A percentile compares a stretch with the other conserved stretches of the same genome.
These are phyloP conservation scores for Sugiyamaella sp. DNA, from an alignment of 1,139 yeast species.

Conservation along the genomic window DNA sequence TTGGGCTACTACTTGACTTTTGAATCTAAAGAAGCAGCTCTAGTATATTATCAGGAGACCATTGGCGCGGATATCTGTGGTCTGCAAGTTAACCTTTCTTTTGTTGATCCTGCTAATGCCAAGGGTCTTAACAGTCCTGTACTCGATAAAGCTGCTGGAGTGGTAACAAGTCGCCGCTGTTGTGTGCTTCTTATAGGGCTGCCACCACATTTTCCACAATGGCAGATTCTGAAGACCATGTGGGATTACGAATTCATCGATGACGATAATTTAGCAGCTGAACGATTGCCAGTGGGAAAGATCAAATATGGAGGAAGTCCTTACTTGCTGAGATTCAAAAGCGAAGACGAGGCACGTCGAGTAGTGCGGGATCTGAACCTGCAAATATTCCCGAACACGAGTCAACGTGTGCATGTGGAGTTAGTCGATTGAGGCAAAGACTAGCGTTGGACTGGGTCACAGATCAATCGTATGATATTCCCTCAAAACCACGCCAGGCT, in stretches of 20 bases:
- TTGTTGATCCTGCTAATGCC: slow-evolving; percentile 43
- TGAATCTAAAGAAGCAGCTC: slow-evolving; percentile 51
- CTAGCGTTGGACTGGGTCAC: too few species aligned
- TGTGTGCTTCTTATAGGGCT: slow-evolving; percentile 46
- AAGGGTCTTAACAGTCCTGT: slow-evolving; percentile 36
- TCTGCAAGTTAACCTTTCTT: slow-evolving; percentile 49
- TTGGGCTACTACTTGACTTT: slow-evolving; percentile 59
- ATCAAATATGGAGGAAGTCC: slow-evolving; percentile 42
- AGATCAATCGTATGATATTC: slow-evolving; percentile 26
- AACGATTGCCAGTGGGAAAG: slow-evolving; percentile 37
- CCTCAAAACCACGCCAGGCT: slow-evolving; percentile 73
- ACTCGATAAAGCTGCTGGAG: slow-evolving; percentile 37
- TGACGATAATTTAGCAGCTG: slow-evolving; percentile 40
- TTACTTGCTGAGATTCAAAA: slow-evolving; percentile 54
- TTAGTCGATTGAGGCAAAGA: slow-evolving; percentile 47
- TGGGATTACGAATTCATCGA: slow-evolving; percentile 50
- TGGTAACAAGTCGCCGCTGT: slow-evolving; percentile 32
- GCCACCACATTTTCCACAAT: slow-evolving; percentile 41
- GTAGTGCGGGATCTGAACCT: slow-evolving; percentile 62
- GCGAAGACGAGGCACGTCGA: slow-evolving; percentile 53
- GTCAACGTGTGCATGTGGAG: slow-evolving; percentile 42
- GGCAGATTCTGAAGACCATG: slow-evolving; percentile 41
- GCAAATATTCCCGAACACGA: slow-evolving; percentile 45
- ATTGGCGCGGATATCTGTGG: slow-evolving; percentile 56
- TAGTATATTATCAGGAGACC: slow-evolving; percentile 55